Evolutionary conservation across 352 stramenopile genomes (phyloP), one percentile per base, ranked within the genome.

Genomic region (Pythium phragmitis): DNA sequence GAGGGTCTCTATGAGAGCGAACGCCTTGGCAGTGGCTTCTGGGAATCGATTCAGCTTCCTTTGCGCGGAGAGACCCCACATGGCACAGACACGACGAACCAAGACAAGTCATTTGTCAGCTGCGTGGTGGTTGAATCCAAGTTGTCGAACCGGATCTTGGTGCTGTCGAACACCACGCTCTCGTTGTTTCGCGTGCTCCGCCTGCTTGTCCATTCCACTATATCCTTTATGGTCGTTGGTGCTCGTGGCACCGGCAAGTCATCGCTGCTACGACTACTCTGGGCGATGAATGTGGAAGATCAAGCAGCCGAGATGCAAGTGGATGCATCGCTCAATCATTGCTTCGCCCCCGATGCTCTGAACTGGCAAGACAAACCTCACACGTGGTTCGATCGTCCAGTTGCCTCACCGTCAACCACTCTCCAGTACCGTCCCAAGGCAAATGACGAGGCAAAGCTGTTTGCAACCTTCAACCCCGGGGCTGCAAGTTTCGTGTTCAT

Each of bases 221-320:
- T 55, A 11, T 87, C 81, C 0, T 87, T 90, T 45, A 23, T 87
- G 42, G 28, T 90, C 14, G 53, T 75, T 16, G 79, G 79, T 1
- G 52, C 77, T 0, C 69, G 70, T 66, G 81, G 76, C 1, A 68
- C 64, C 17, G 81, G 81, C 0, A 90, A 90, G 39, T 80, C 74
- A 1, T 80, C 81, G 2, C 28, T 88, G 16, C 36, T 90, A 28
- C 68, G 77, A 6, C 66, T 76, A 46, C 28, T 90, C 7, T 49
- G 64, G 21, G 55, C 55, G 21, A 63, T 74, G 19, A 86, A 88
- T 30, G 56, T 68, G 0, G 65, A 78, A 51, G 69, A 78, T 5
- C 67, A 79, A 45, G 59, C 61, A 13, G 63, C 67, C 0, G 69
- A 85, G 49, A 73, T 72, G 48, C 80, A 81, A 54, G 57, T 80